Base-by-base conservation (phyloP, 2,329 filamentous ascomycete genomes). In the Aureobasidium lini region DNA sequence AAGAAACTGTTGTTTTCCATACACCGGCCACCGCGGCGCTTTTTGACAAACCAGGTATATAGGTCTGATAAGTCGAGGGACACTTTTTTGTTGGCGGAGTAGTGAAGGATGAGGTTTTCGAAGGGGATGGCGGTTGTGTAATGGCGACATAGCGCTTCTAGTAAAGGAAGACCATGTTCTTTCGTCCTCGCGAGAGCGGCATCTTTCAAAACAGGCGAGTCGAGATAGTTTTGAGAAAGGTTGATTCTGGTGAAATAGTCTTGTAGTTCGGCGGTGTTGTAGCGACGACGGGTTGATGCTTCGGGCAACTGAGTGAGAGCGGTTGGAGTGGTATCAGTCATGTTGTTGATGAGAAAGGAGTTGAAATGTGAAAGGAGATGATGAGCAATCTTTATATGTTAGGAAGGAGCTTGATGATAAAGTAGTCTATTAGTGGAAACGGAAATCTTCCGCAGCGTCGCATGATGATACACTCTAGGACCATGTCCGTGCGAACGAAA, bases 1-100 rank as follows among this genome's bases (percentile, higher is more conserved):
- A 84, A 79, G 37, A 85, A 70, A 5, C 71, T 68, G 37, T 81
- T 82, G 61, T 77, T 81, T 67, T 85, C 82, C 79, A 85, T 82
- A 67, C 82, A 84, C 61, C 84, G 84, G 1, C 82, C 83, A 37
- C 83, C 82, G 48, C 80, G 69, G 2, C 75, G 74, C 44, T 63
- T 57, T 1, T 34, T 18, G 36, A 69, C 75, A 34, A 85, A 73
- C 67, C 84, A 84, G 31, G 76, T 70, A 66, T 77, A 84, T 7
- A 84, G 67, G 1, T 69, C 68, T 11, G 79, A 68, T 0, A 78
- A 73, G 56, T 83, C 75, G 31, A 83, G 69, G 1, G 76, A 76
- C 42, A 84, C 74, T 23, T 68, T 68, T 53, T 76, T 77, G 46
- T 75, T 71, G n/a, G 71, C 70, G 2, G 77, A 78, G 65, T 81